A percentile compares a stretch with the other conserved stretches of the same genome.
Evolutionary conservation across 1,139 yeast genomes (phyloP).

Genomic region (Pichia sp.): DNA sequence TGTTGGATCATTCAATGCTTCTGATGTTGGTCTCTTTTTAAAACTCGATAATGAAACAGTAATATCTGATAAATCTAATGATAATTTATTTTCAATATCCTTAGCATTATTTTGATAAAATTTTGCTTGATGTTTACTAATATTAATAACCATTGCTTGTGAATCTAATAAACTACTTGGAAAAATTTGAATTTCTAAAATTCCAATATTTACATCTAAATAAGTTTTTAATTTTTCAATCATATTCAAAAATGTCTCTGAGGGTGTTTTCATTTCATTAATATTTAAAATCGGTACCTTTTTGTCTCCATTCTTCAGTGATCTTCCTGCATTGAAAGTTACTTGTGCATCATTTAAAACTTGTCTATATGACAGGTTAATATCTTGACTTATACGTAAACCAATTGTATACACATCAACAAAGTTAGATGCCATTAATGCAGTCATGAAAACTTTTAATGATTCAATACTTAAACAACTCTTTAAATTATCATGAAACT

Average conservation of each 20-base stretch:
- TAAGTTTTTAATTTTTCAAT: conserved; percentile 46
- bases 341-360: conserved; percentile 52
- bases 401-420: conserved; percentile 72
- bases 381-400: conserved; percentile 67
- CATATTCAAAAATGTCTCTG: conserved; percentile 23
- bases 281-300: neutral
- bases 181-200: conserved; percentile 55
- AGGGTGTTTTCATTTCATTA: conserved; percentile 24
- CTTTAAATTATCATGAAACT: conserved; percentile 55
- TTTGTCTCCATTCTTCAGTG: neutral
- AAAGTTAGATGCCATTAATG: conserved; percentile 77
- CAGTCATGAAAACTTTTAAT: conserved; percentile 63
- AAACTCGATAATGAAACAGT: conserved; percentile 58
- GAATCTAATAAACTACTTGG: conserved; percentile 74
- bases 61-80: conserved; percentile 53
- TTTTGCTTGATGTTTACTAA: conserved; percentile 54
- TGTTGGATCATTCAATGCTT: conserved; percentile 34
- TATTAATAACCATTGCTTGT: conserved; percentile 60
- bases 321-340: neutral
- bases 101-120: conserved; percentile 53
- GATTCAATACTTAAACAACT: conserved; percentile 52
- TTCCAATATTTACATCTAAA: conserved; percentile 54
- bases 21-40: conserved; percentile 41
- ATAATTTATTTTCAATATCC: conserved; percentile 40
- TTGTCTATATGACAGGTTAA: conserved; percentile 64